Evolutionary conservation across 495 filamentous ascomycete genomes (phyloP), one percentile per base, ranked within the genome.

Genomic region (Penicillium lagena): DNA sequence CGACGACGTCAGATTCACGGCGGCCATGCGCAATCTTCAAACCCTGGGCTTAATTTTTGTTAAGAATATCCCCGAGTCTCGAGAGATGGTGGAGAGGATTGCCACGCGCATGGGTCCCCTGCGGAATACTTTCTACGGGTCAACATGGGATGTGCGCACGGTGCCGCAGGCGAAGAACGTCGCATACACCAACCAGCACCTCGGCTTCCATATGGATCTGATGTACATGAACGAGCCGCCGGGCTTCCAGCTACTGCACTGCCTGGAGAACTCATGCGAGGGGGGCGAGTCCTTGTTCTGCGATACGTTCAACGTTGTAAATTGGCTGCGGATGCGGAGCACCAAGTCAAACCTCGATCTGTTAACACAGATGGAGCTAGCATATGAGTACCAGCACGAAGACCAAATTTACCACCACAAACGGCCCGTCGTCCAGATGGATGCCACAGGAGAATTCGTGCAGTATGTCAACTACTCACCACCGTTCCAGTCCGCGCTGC

Each of bases 141-240:
- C 65, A 35, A 95, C 89, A 1, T 96, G 88, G 86, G 87, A 96
- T 64, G 90, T 97, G 22, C 79, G 75, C 42, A 82, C 75, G 8
- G 81, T 89, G 29, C 80, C 85, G 2, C 50, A 82, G 36, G 86
- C 89, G 34, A 88, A 87, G 59, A 97, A 97, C 53, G 82, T 97
- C 7, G 91, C 91, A 11, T 95, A 97, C 67, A 96, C 90, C 4
- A 79, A 70, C 57, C 69, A 81, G 35, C 79, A 79, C 51, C 79
- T 96, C 1, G 86, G 85, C 12, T 79, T 93, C 32, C 91, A 97
- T 63, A 91, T 95, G 83, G 91, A 97, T 55, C 76, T 96, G 27
- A 74, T 95, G 58, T 97, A 97, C 70, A 84, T 91, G 71, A 67
- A 74, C 11, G 77, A 86, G 17, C 79, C 87, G 8, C 91, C 91